phyloP scores from a whole-genome alignment of 2,329 filamentous ascomycete genomes.

The Basipetospora chlamydospora region DNA sequence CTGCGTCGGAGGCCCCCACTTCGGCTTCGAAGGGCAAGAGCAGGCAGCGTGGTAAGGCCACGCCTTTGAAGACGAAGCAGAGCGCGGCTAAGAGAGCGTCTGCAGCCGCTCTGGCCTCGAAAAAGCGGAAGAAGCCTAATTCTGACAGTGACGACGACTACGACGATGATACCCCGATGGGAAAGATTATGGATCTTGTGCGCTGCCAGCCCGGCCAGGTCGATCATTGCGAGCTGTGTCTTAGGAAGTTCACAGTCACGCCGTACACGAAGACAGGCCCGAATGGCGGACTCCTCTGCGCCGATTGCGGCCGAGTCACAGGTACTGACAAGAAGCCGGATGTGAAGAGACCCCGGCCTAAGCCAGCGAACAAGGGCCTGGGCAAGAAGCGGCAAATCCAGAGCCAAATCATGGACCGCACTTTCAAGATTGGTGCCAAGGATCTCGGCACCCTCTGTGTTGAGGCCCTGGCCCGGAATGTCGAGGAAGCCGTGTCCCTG shows the following conservation, averaged over 20 bases:
- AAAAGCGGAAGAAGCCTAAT: constrained; percentile 34
- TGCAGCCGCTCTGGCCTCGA: constrained; percentile 10
- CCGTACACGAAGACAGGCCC: constrained; percentile 72
- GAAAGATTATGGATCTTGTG: constrained; percentile 15
- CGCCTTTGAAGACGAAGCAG: not conserved
- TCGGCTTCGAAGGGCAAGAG: constrained; percentile 24
- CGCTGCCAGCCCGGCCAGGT: constrained; percentile 66
- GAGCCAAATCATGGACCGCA: constrained; percentile 72
- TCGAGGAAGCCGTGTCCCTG: constrained; percentile 46
- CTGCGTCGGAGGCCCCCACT: no score
- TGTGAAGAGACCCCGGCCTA: constrained; percentile 13
- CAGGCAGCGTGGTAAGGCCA: constrained; percentile 46
- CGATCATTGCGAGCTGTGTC: constrained; percentile 74
- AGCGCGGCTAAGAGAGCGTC: constrained; percentile 12
- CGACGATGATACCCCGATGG: constrained; percentile 30
- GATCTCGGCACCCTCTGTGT: constrained; percentile 50
- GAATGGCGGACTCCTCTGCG: constrained; percentile 74
- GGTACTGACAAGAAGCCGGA: constrained; percentile 42
- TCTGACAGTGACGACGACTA: constrained; percentile 29
- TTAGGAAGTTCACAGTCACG: constrained; percentile 84
- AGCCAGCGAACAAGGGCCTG: constrained; percentile 27
- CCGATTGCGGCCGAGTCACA: constrained; percentile 62
- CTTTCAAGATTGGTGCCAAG: constrained; percentile 50
- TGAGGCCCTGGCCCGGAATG: constrained; percentile 47
- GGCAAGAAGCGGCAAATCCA: constrained; percentile 35